Evolutionary conservation across 306 rosid genomes (phyloP).

Genomic region (Canavalia ensiformis): DNA sequence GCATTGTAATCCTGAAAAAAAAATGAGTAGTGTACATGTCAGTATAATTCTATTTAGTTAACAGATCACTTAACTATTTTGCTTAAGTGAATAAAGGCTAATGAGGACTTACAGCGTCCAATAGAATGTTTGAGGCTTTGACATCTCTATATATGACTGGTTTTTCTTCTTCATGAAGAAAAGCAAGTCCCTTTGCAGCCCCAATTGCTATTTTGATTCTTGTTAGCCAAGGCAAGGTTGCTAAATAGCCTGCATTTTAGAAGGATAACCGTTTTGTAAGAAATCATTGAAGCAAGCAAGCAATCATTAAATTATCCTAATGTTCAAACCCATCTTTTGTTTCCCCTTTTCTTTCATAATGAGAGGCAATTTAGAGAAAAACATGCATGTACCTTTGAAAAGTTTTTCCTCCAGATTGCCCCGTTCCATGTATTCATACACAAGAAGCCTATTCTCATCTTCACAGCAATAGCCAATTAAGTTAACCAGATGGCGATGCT

Average conservation of each 20-base stretch:
- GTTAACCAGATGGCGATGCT: slow-evolving; percentile 85
- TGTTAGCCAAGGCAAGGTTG: slow-evolving; percentile 89
- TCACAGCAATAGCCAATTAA: slow-evolving; percentile 92
- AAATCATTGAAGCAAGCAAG: not conserved
- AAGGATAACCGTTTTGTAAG: slow-evolving; percentile 28
- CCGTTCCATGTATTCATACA: slow-evolving; percentile 81
- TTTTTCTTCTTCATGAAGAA: slow-evolving; percentile 86
- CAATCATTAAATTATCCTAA: not conserved
- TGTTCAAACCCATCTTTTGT: not conserved
- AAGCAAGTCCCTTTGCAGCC: slow-evolving; percentile 88
- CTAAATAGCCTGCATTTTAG: slow-evolving; percentile 72
- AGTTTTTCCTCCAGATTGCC: slow-evolving; percentile 79
- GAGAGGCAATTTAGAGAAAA: slow-evolving; percentile 2
- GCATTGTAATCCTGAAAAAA: slow-evolving; percentile 76
- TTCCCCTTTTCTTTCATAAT: not conserved
- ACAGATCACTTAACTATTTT: not conserved
- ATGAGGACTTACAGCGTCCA: slow-evolving; percentile 64
- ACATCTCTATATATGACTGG: slow-evolving; percentile 90
- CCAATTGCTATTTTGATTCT: slow-evolving; percentile 87
- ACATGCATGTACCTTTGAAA: slow-evolving; percentile 64
- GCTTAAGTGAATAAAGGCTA: slow-evolving; percentile 8
- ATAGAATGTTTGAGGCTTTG: slow-evolving; percentile 85
- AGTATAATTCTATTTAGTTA: not conserved
- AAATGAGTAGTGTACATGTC: not conserved
- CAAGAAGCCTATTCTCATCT: slow-evolving; percentile 91